Evolutionary conservation across 106 monocot genomes (phyloP), one percentile per base, ranked within the genome.

Genomic region (Dactylorhiza incarnata): DNA sequence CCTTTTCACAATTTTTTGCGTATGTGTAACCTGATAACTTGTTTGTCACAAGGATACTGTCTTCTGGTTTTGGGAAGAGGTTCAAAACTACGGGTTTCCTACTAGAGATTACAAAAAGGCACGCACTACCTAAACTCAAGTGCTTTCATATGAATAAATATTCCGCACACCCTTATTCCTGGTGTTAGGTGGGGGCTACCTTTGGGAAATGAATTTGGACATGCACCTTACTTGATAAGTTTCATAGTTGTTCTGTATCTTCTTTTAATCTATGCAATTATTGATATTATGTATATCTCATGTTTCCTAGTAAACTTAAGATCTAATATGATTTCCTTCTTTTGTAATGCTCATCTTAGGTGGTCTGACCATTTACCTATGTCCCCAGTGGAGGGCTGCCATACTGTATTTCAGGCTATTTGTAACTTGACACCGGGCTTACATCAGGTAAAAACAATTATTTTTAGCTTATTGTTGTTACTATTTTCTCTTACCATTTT

Each of bases 281-380:
- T 22, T 62, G 9, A 62, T 6, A 14, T 26, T 29, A 4, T 65
- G 29, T 25, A 29, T 65, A 52, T 9, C 24, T 65, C 65, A 26
- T n/a, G 7, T 26, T 65, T 65, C 9, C 29, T 29, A 2, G 3
- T 5, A 65, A 65, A 29, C 29, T 65, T 20, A 65, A 65, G 29
- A 65, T 65, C 13, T 65, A 12, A 45, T 69, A 24, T 69, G 45
- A 45, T 69, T 15, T 16, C 43, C 45, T 45, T 69, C 43, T n/a
- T n/a, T 46, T 69, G 14, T 16, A 46, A 45, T 69, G 44, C 11
- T 69, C 14, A 66, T 49, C 73, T 71, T 75, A 99, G 97, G 89
- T 94, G 97, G 97, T 73, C 84, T 16, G 91, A 91, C 62, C 86
- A 81, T 83, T 74, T 99, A 78, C 91, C 72, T 10, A 99, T 99